These are phyloP conservation scores for Yueomyces sp. DNA, from an alignment of 1,139 yeast genomes.

Conservation along the genomic window DNA sequence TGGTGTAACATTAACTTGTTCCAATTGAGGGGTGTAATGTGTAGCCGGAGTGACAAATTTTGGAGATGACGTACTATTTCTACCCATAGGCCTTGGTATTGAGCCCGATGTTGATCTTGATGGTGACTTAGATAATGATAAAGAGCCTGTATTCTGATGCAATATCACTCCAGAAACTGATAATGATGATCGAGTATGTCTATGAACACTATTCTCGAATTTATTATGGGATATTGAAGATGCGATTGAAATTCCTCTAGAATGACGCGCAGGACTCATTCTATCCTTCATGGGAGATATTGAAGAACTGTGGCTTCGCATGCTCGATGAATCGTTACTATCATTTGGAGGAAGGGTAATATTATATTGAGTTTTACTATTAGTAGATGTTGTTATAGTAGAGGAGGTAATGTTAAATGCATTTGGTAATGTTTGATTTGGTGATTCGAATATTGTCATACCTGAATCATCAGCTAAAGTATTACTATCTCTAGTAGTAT, in stretches of 20 bases:
- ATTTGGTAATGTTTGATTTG: too few species aligned
- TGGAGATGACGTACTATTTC: background rate
- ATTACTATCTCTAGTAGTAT: background rate
- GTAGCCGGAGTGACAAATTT: conserved; percentile 1
- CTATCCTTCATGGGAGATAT: background rate
- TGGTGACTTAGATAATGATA: background rate
- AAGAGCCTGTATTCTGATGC: background rate
- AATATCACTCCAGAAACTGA: background rate
- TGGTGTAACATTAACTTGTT: background rate
- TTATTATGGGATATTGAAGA: background rate
- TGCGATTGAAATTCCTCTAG: background rate
- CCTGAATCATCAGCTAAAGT: conserved; percentile 1
- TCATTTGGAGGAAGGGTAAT: background rate
- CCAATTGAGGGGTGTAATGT: background rate
- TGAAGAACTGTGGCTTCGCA: background rate
- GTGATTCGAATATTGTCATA: conserved; percentile 1
- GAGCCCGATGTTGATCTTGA: background rate
- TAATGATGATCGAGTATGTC: background rate
- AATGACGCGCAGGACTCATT: background rate
- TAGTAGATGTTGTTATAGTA: background rate
- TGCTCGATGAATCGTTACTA: background rate
- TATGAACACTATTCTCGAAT: background rate
- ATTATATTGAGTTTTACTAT: too few species aligned
- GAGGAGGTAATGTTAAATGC: too few species aligned
- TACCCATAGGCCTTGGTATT: background rate